Evolutionary conservation across 2,329 filamentous ascomycete genomes (phyloP).

Genomic region (Tolypocladium tropicale): DNA sequence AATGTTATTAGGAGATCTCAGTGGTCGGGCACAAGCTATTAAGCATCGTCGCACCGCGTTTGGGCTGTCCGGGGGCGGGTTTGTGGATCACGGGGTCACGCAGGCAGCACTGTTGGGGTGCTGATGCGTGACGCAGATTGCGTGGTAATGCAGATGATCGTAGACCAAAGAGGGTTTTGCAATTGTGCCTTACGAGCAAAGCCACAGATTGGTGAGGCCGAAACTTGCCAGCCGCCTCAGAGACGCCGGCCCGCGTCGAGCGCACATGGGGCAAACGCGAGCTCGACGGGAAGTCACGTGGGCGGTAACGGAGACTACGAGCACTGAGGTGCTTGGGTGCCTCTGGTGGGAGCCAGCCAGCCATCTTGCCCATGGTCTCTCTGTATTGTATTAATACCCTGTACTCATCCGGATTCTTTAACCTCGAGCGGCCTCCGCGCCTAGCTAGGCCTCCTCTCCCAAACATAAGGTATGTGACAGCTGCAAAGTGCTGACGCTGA

Average conservation of each 20-base stretch:
- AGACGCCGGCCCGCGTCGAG: not conserved
- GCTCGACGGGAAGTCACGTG: conserved; percentile 22
- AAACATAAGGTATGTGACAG: no score
- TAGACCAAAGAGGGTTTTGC: not conserved
- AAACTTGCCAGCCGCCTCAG: not conserved
- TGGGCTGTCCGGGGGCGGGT: not conserved
- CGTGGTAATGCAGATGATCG: not conserved
- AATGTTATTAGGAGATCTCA: not conserved
- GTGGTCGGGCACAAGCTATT: not conserved
- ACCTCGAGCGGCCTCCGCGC: no score
- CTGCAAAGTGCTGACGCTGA: no score
- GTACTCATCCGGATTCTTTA: no score
- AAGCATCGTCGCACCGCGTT: not conserved
- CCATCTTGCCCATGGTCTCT: no score
- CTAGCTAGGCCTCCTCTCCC: no score
- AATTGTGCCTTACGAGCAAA: not conserved
- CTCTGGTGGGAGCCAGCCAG: no score
- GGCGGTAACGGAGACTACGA: no score
- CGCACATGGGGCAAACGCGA: conserved; percentile 11
- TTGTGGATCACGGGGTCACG: no score
- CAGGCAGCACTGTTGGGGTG: not conserved
- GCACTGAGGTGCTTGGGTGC: no score
- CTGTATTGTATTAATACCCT: no score
- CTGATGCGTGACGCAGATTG: not conserved
- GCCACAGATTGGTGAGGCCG: conserved; percentile 4